Base-by-base conservation (phyloP, 1,284 basidiomycete genomes). In the Trametes hirsuta region DNA sequence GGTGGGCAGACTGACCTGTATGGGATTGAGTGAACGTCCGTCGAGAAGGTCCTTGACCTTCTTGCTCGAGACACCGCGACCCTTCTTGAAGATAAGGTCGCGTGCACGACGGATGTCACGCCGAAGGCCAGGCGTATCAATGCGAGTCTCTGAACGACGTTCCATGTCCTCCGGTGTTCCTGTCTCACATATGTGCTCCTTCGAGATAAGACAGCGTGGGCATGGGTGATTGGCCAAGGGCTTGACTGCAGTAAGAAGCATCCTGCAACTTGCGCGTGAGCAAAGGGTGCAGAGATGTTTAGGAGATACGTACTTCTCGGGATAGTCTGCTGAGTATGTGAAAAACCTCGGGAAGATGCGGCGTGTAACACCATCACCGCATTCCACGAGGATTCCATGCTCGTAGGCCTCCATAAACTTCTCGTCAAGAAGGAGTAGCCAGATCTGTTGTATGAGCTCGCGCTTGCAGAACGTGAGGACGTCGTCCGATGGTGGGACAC, bases 311-410 rank as follows among this genome's bases (percentile, higher is more conserved):
- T 57, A 74, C 72, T 70, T 71, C 47, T 74, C 71, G 10, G 69
- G 71, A 55, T 74, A 74, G 44, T 73, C 72, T 1, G 72, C 72
- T 5, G 70, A 68, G 42, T 73, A 72, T 0, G 63, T 65, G 35
- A 73, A 67, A 10, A 74, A 55, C 1, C 71, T 60, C 3, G 66
- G 66, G 54, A 63, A 74, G 0, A 73, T 8, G 0, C 68, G 65
- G 0, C 70, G 61, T 4, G 9, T 6, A 0, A 69, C 46, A 2
- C 69, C 65, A 47, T 74, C 72, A 3, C 42, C 55, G 35, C 71
- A 74, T 1, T 18, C 37, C 1, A 73, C 42, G 6, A 66, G 30
- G 8, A 72, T 55, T n/a, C n/a, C n/a, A n/a, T n/a, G n/a, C n/a
- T n/a, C n/a, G n/a, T n/a, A n/a, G n/a, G n/a, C n/a, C n/a, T n/a